These are phyloP conservation scores for Fusarium albosuccineum DNA, from an alignment of 2,329 filamentous ascomycete species.

Conservation along the genomic window DNA sequence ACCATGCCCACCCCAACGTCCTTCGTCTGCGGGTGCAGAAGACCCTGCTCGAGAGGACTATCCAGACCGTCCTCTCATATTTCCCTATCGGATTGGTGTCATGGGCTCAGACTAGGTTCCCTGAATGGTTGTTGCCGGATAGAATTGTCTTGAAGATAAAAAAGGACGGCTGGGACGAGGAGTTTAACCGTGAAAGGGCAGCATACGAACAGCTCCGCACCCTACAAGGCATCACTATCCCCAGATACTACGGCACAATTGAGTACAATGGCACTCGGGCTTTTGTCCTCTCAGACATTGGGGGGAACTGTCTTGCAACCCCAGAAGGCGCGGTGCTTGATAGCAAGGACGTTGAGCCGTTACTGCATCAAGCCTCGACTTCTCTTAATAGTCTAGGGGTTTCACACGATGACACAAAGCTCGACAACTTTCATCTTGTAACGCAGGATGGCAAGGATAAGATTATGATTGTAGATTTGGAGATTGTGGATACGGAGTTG, in stretches of 20 bases:
- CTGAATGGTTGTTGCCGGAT: conserved; percentile 35
- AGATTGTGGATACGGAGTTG: conserved; percentile 21
- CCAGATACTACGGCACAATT: conserved; percentile 36
- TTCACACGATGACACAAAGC: conserved; percentile 40
- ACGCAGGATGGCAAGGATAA: conserved; percentile 21
- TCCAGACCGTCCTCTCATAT: background rate
- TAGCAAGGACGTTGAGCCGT: conserved; percentile 12
- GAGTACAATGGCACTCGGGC: conserved; percentile 35
- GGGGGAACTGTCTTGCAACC: conserved; percentile 32
- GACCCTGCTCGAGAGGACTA: background rate
- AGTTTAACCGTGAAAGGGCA: conserved; percentile 42
- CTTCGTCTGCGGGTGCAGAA: background rate
- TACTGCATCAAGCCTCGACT: conserved; percentile 7
- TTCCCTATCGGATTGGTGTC: background rate
- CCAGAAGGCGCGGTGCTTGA: conserved; percentile 37
- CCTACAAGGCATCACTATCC: conserved; percentile 43
- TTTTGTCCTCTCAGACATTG: conserved; percentile 45
- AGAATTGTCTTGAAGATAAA: conserved; percentile 41
- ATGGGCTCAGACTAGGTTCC: background rate
- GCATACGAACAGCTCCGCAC: conserved; percentile 36
- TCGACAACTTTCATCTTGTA: conserved; percentile 42
- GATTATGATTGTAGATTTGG: conserved; percentile 40
- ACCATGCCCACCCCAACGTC: background rate
- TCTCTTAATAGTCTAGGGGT: conserved; percentile 31
- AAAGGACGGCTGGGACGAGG: conserved; percentile 45